Conservation (phyloP, 495 filamentous ascomycete species). For the Trichoderma parareesei region DNA sequence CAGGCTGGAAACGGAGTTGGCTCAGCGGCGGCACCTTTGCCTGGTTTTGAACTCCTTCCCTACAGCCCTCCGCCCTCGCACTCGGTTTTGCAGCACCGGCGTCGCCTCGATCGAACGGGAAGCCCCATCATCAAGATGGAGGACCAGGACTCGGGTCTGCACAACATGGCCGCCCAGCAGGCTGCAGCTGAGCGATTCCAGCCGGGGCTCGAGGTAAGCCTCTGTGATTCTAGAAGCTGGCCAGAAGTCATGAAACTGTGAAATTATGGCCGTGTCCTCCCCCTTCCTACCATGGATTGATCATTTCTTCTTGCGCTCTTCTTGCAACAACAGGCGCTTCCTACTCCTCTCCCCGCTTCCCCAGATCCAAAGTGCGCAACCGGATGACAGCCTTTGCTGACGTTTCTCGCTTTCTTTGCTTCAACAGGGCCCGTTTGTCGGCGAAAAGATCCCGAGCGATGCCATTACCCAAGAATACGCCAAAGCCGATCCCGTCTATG, state of each 20-base stretch:
- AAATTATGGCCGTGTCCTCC: neutral
- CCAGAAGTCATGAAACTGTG: neutral
- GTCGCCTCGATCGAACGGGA: constrained; percentile 1
- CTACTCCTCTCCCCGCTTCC: neutral
- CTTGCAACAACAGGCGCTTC: too few species aligned
- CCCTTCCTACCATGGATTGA: constrained; percentile 9
- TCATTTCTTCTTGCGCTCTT: neutral
- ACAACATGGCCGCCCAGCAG: constrained; percentile 45
- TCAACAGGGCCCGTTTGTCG: constrained; percentile 71
- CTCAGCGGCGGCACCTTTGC: too few species aligned
- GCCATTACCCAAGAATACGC: constrained; percentile 82
- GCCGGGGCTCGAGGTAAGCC: constrained; percentile 51
- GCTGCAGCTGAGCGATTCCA: constrained; percentile 55
- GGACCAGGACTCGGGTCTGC: constrained; percentile 20
- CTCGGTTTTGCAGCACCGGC: neutral
- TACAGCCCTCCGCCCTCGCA: neutral
- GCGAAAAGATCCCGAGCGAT: constrained; percentile 66
- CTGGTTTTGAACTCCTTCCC: neutral
- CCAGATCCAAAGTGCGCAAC: neutral
- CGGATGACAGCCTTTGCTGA: neutral
- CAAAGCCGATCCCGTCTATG: constrained; percentile 76
- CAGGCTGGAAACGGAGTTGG: too few species aligned
- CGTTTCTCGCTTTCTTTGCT: neutral
- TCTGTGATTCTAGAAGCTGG: neutral
- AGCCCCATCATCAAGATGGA: constrained; percentile 31